phyloP scores from a whole-genome alignment of 257 asterid genomes.

The Handroanthus guayacan region DNA sequence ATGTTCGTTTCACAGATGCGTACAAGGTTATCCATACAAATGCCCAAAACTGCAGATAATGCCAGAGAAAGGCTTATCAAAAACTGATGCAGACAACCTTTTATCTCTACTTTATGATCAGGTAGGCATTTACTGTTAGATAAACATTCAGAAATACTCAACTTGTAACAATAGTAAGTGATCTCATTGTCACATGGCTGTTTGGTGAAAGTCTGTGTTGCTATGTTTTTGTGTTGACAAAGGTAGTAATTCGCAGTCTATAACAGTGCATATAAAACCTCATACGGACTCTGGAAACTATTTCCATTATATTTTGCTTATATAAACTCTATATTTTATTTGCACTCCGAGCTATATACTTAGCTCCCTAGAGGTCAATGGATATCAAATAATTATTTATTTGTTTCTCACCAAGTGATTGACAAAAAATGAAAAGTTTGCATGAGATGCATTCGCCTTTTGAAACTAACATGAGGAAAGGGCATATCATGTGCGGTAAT shows the following conservation, averaged over 20 bases:
- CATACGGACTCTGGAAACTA: slow-evolving; percentile 17
- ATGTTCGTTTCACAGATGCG: slow-evolving; percentile 58
- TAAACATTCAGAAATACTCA: slow-evolving; percentile 32
- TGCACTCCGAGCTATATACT: slow-evolving; percentile 11
- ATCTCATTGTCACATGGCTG: slow-evolving; percentile 19
- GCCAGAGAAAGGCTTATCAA: slow-evolving; percentile 86
- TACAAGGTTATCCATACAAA: slow-evolving; percentile 92
- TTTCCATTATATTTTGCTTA: slow-evolving; percentile 16
- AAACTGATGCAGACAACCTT: slow-evolving; percentile 74
- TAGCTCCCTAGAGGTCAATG: slow-evolving; percentile 5
- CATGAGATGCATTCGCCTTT: slow-evolving; percentile 10
- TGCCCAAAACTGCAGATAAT: slow-evolving; percentile 84
- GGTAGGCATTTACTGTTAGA: slow-evolving; percentile 52
- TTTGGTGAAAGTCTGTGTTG: not conserved
- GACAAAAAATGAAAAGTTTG: slow-evolving; percentile 21
- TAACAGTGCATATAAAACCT: slow-evolving; percentile 26
- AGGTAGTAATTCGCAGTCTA: slow-evolving; percentile 8
- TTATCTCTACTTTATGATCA: slow-evolving; percentile 86
- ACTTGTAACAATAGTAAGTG: slow-evolving; percentile 28
- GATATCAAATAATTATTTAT: slow-evolving; percentile 16
- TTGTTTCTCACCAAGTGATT: not conserved
- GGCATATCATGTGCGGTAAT: slow-evolving; percentile 3
- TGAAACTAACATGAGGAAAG: slow-evolving; percentile 3
- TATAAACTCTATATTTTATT: slow-evolving; percentile 11
- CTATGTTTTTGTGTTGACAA: slow-evolving; percentile 11